Conservation (phyloP, 768 basidiomycete genomes). For the Sporobolomyces pararoseus region DNA sequence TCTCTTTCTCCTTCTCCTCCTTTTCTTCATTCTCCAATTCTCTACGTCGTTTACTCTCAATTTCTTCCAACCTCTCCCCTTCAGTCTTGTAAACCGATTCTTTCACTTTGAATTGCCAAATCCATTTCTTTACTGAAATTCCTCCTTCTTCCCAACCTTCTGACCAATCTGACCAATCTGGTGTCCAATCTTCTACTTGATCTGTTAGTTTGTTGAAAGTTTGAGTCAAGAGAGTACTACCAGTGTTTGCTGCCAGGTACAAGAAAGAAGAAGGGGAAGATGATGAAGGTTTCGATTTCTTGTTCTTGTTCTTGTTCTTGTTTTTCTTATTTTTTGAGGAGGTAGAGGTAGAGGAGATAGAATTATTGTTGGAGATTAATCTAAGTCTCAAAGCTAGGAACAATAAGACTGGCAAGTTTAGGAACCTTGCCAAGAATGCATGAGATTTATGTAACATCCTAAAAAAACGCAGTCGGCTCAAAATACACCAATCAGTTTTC, state of each 20-base stretch:
- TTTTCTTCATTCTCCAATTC: neutral
- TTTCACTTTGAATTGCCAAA: slow-evolving; percentile 5
- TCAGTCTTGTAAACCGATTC: slow-evolving; percentile 12
- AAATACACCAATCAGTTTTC: no score
- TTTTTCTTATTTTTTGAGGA: neutral
- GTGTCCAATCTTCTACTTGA: neutral
- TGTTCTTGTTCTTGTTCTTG: neutral
- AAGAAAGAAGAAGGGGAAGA: neutral
- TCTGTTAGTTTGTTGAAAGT: neutral
- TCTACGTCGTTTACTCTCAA: neutral
- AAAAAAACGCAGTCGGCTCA: no score
- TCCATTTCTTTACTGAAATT: neutral
- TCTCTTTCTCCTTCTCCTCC: neutral
- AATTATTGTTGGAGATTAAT: no score
- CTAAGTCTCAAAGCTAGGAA: slow-evolving; percentile 28
- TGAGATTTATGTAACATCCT: slow-evolving; percentile 29
- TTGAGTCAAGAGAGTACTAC: no score
- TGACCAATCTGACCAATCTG: neutral
- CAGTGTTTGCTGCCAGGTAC: no score
- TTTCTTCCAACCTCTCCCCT: neutral
- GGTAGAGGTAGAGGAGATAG: no score
- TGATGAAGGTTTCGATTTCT: neutral
- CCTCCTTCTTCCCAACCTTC: slow-evolving; percentile 12
- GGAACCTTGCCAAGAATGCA: slow-evolving; percentile 20
- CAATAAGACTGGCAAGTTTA: slow-evolving; percentile 35